Evolutionary conservation across 768 basidiomycete species (phyloP).

Genomic region (Strobilomyces dryophilus): DNA sequence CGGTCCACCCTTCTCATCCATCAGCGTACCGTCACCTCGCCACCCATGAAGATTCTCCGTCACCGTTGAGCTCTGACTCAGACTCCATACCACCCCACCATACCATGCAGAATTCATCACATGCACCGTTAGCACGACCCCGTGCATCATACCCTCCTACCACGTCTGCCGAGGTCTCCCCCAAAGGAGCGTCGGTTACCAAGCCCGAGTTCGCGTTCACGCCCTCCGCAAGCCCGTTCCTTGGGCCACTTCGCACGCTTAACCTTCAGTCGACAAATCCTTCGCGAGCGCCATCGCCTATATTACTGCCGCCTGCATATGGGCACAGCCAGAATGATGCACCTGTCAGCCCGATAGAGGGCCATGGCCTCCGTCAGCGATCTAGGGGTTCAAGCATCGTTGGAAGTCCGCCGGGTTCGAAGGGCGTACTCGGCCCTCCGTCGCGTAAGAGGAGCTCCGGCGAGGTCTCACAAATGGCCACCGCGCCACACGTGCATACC

Average conservation of each 20-base stretch:
- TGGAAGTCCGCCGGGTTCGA: constrained; percentile 35
- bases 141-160: constrained; percentile 24
- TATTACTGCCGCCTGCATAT: constrained; percentile 54
- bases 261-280: constrained; percentile 69
- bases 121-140: constrained; percentile 23
- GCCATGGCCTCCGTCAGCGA: constrained; percentile 23
- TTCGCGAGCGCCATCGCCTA: constrained; percentile 69
- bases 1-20: constrained; percentile 37
- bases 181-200: constrained; percentile 18
- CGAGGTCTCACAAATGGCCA: constrained; percentile 28
- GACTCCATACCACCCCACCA: constrained; percentile 36
- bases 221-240: constrained; percentile 76
- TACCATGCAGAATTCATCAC: constrained; percentile 27
- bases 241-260: constrained; percentile 70
- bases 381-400: constrained; percentile 31
- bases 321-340: constrained; percentile 20
- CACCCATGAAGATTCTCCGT: constrained; percentile 60
- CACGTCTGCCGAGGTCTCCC: constrained; percentile 30
- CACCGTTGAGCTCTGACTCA: constrained; percentile 68
- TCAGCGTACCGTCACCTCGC: constrained; percentile 31
- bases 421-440: constrained; percentile 25
- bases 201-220: constrained; percentile 46
- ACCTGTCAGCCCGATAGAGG: constrained; percentile 34
- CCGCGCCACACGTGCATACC: constrained; percentile 30
- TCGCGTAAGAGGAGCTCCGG: constrained; percentile 29